Evolutionary conservation across 176 grass and related monocot genomes (phyloP).

Genomic region (Hsuehochloa calcarea): DNA sequence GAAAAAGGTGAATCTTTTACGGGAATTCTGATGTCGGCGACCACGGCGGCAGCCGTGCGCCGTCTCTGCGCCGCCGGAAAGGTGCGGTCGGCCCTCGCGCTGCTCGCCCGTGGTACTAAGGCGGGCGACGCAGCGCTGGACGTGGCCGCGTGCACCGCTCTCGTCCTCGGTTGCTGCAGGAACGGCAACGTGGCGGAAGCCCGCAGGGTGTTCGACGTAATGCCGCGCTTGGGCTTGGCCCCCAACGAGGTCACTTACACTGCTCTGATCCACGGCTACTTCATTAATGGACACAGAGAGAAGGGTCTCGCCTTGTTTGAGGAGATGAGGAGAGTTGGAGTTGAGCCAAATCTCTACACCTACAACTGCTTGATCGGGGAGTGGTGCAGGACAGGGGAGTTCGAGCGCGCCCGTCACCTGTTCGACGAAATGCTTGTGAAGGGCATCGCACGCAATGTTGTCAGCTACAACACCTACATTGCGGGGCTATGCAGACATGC

Average conservation of each 20-base stretch:
- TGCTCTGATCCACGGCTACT: slow-evolving; percentile 60
- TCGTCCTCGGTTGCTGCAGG: slow-evolving; percentile 57
- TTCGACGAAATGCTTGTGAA: slow-evolving; percentile 67
- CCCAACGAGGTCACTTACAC: slow-evolving; percentile 73
- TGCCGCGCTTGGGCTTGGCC: slow-evolving; percentile 36
- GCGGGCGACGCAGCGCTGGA: slow-evolving; percentile 32
- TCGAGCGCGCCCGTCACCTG: slow-evolving; percentile 37
- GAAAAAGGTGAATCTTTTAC: background rate
- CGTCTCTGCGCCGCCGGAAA: slow-evolving; percentile 36
- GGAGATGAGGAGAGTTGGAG: slow-evolving; percentile 46
- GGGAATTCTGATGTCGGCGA: slow-evolving; percentile 7
- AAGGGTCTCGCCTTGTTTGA: slow-evolving; percentile 47
- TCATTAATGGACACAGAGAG: slow-evolving; percentile 28
- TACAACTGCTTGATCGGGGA: slow-evolving; percentile 61
- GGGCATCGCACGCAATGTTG: slow-evolving; percentile 48
- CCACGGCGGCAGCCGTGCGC: slow-evolving; percentile 28
- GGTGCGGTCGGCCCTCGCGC: slow-evolving; percentile 4
- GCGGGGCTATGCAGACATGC: slow-evolving; percentile 45
- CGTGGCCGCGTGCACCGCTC: slow-evolving; percentile 50
- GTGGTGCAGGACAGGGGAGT: slow-evolving; percentile 40
- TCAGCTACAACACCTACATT: slow-evolving; percentile 60
- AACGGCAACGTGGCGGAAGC: slow-evolving; percentile 40
- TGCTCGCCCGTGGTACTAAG: slow-evolving; percentile 33
- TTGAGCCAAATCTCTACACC: slow-evolving; percentile 56
- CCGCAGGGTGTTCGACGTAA: slow-evolving; percentile 52